A percentile compares a stretch with the other conserved stretches of the same genome.
phyloP scores from a whole-genome alignment of 1,284 basidiomycete species.

The Tylopilus sp. region DNA sequence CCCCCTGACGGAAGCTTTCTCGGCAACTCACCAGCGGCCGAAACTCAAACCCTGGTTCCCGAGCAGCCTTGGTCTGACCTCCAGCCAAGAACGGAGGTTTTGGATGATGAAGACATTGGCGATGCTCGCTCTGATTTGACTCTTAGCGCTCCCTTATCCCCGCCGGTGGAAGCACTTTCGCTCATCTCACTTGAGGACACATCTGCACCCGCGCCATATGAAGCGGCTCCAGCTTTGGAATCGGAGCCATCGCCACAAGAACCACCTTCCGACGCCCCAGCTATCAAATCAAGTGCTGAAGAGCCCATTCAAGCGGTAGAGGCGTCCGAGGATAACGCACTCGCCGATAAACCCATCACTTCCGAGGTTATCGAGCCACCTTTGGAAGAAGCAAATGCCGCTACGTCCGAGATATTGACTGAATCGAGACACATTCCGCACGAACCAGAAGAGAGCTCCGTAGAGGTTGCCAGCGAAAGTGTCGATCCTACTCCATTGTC shows the following conservation, averaged over 20 bases:
- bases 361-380: slow-evolving; percentile 6
- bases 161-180: slow-evolving; percentile 28
- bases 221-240: background rate
- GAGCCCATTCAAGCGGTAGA: slow-evolving; percentile 2
- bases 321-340: background rate
- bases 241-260: slow-evolving; percentile 2
- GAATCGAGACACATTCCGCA: slow-evolving; percentile 7
- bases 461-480: slow-evolving; percentile 4
- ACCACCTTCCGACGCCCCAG: slow-evolving; percentile 2
- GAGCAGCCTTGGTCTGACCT: slow-evolving; percentile 16
- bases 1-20: slow-evolving; percentile 9
- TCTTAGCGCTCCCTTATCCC: slow-evolving; percentile 22
- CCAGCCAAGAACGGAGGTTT: slow-evolving; percentile 14
- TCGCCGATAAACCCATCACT: slow-evolving; percentile 5
- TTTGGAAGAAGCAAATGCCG: slow-evolving; percentile 5
- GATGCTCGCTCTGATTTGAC: slow-evolving; percentile 25
- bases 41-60: slow-evolving; percentile 9
- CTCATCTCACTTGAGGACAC: slow-evolving; percentile 28
- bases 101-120: slow-evolving; percentile 26
- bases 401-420: slow-evolving; percentile 2
- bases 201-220: background rate
- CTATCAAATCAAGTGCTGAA: slow-evolving; percentile 11
- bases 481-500: slow-evolving; percentile 1
- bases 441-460: slow-evolving; percentile 2
- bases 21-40: slow-evolving; percentile 7